A percentile compares a stretch with the other conserved stretches of the same genome.
These are phyloP conservation scores for Lepidopterella palustris DNA, from an alignment of 495 filamentous ascomycete species.

Conservation along the genomic window DNA sequence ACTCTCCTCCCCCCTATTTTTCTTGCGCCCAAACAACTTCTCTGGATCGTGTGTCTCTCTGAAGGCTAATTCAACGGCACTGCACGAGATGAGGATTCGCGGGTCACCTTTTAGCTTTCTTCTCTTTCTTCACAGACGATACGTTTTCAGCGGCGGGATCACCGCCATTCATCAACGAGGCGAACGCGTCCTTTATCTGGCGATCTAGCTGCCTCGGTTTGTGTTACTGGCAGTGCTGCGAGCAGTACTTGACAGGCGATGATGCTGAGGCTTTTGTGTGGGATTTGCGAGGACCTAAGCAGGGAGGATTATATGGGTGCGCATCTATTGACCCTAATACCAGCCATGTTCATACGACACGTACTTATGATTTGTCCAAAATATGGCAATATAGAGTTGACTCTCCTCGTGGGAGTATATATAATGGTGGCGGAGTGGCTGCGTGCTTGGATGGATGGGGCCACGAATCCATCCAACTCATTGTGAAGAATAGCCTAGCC, in stretches of 20 bases:
- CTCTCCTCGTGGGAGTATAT: slow-evolving; percentile 32
- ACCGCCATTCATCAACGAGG: slow-evolving; percentile 24
- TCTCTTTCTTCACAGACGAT: slow-evolving; percentile 17
- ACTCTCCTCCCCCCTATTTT: slow-evolving; percentile 31
- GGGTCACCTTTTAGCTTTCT: slow-evolving; percentile 33
- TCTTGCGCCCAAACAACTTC: slow-evolving; percentile 33
- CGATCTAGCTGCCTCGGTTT: slow-evolving; percentile 29
- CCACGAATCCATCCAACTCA: slow-evolving; percentile 41
- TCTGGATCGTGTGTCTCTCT: slow-evolving; percentile 28
- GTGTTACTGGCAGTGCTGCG: slow-evolving; percentile 24
- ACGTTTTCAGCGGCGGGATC: slow-evolving; percentile 4
- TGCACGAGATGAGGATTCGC: slow-evolving; percentile 25
- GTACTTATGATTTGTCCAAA: slow-evolving; percentile 40
- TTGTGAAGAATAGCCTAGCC: slow-evolving; percentile 11
- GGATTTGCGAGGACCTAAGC: slow-evolving; percentile 19
- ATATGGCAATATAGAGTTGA: slow-evolving; percentile 39
- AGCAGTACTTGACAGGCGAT: slow-evolving; percentile 33
- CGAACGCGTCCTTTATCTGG: slow-evolving; percentile 27
- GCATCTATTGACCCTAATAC: not conserved
- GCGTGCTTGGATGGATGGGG: slow-evolving; percentile 37
- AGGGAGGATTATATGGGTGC: not conserved
- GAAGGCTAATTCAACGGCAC: slow-evolving; percentile 34
- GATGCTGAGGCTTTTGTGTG: slow-evolving; percentile 13
- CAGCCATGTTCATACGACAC: no score
- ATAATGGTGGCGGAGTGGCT: slow-evolving; percentile 37